Base-by-base conservation (phyloP, 2,329 filamentous ascomycete species). In the Monosporascus cannonballus region DNA sequence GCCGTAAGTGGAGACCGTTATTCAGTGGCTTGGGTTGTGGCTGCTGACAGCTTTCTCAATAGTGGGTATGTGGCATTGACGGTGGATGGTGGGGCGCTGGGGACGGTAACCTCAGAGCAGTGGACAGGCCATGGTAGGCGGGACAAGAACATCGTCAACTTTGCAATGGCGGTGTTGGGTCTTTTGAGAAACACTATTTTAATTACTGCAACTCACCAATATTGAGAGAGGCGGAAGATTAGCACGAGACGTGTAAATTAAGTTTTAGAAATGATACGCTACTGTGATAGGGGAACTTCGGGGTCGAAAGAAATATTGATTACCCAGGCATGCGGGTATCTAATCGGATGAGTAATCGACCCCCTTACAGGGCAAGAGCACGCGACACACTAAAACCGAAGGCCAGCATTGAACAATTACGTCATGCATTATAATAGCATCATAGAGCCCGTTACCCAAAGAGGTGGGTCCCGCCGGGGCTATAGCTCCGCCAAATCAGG, bases 31-130 rank as follows among this genome's bases (percentile, higher is more conserved):
- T 4, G 15, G 17, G 14, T 20, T 24, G 14, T 30, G 27, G 9
- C 27, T 4, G 14, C 42, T 6, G 42, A 46, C 20, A 9, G 1
- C n/a, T 15, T n/a, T 20, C 25, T 15, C 24, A 41, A 78, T 76
- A 39, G 42, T 8, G 83, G 83, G 2, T 86, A 85, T 71, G 80
- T 85, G 27, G 82, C 83, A 17, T 64, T 87, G 38, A 82, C 82
- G n/a, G 79, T 86, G 7, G 76, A 76, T 30, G 9, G 27, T 22
- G 74, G 73, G 15, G 74, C 78, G 18, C 68, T 68, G n/a, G 80
- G 76, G 0, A 76, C 72, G 0, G 73, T 75, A 54, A 79, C 73
- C 50, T 74, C 73, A 51, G 83, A 86, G 65, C 60, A 81, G 27
- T 74, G 80, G 49, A 85, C 82, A 1, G 79, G 76, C 7, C 66